phyloP scores from a whole-genome alignment of 441 rosid genomes.

The Melastoma candidum region DNA sequence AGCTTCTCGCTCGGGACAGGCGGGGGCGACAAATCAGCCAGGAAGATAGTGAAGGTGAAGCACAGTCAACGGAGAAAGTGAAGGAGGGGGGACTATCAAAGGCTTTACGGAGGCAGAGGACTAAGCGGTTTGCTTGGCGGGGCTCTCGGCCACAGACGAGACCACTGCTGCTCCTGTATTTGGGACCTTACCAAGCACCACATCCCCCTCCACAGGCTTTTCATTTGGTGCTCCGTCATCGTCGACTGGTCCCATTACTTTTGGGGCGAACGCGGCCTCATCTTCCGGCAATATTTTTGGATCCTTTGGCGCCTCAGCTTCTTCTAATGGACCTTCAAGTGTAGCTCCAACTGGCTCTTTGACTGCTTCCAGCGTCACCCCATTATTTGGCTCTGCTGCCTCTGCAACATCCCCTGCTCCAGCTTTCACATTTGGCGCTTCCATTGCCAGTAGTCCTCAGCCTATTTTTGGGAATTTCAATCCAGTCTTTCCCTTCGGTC shows the following conservation, averaged over 20 bases:
- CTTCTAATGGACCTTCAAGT: too few relatives aligned
- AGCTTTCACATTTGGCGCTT: conserved; percentile 27
- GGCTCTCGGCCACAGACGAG: not conserved
- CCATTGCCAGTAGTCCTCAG: conserved; percentile 27
- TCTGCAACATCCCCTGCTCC: conserved; percentile 28
- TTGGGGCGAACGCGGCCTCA: too few relatives aligned
- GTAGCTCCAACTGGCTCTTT: conserved; percentile 5
- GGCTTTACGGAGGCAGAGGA: too few relatives aligned
- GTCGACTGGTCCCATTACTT: too few relatives aligned
- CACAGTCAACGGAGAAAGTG: conserved; percentile 37
- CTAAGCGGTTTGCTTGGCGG: too few relatives aligned
- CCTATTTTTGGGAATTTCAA: conserved; percentile 39
- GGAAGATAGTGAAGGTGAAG: conserved; percentile 47
- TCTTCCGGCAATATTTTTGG: too few relatives aligned
- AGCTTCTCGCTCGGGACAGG: conserved; percentile 78
- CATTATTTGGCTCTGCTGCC: conserved; percentile 10
- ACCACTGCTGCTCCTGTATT: conserved; percentile 32
- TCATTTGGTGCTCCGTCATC: conserved; percentile 36
- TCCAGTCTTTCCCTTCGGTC: conserved; percentile 38
- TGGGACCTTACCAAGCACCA: conserved; percentile 28
- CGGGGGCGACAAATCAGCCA: conserved; percentile 60
- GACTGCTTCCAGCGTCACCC: conserved; percentile 7
- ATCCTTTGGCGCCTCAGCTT: too few relatives aligned
- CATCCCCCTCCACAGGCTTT: conserved; percentile 33
- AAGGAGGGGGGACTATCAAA: too few relatives aligned